phyloP scores from a whole-genome alignment of 1,284 basidiomycete genomes.

The Boletus sp. region DNA sequence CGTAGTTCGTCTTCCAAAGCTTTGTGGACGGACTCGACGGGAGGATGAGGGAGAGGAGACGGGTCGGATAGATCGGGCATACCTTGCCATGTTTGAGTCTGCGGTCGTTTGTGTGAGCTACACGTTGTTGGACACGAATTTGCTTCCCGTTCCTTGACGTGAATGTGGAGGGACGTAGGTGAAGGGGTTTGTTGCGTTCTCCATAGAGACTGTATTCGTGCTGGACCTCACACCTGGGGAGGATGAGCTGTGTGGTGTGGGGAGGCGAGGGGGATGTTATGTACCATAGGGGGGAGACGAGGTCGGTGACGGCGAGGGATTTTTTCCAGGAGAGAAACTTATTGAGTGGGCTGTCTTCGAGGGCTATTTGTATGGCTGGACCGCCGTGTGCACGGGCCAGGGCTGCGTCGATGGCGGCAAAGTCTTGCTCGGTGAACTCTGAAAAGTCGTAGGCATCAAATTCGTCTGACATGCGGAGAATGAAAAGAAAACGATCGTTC shows the following conservation, averaged over 20 bases:
- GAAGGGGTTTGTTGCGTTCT: slow-evolving; percentile 49
- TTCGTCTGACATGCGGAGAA: slow-evolving; percentile 37
- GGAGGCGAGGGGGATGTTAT: slow-evolving; percentile 21
- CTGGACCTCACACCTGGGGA: slow-evolving; percentile 70
- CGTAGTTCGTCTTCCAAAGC: slow-evolving; percentile 73
- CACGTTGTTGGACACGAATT: slow-evolving; percentile 56
- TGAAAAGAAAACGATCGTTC: slow-evolving; percentile 16
- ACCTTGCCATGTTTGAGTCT: slow-evolving; percentile 62
- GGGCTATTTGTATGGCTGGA: slow-evolving; percentile 16
- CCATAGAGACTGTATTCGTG: slow-evolving; percentile 70
- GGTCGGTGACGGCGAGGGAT: slow-evolving; percentile 49
- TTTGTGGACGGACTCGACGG: slow-evolving; percentile 65
- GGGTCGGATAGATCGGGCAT: slow-evolving; percentile 15
- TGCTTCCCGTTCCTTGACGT: slow-evolving; percentile 59
- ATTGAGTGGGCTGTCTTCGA: slow-evolving; percentile 31
- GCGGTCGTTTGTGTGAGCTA: slow-evolving; percentile 59
- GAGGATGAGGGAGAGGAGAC: neutral
- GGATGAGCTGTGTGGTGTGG: neutral
- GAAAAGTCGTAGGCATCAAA: slow-evolving; percentile 47
- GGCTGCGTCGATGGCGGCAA: slow-evolving; percentile 46
- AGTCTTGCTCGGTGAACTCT: slow-evolving; percentile 56
- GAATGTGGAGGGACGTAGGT: slow-evolving; percentile 58
- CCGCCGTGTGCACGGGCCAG: slow-evolving; percentile 4
- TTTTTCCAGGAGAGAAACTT: slow-evolving; percentile 37
- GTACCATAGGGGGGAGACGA: slow-evolving; percentile 48